These are phyloP conservation scores for Neurospora hispaniola DNA, from an alignment of 495 filamentous ascomycete species.

Conservation along the genomic window DNA sequence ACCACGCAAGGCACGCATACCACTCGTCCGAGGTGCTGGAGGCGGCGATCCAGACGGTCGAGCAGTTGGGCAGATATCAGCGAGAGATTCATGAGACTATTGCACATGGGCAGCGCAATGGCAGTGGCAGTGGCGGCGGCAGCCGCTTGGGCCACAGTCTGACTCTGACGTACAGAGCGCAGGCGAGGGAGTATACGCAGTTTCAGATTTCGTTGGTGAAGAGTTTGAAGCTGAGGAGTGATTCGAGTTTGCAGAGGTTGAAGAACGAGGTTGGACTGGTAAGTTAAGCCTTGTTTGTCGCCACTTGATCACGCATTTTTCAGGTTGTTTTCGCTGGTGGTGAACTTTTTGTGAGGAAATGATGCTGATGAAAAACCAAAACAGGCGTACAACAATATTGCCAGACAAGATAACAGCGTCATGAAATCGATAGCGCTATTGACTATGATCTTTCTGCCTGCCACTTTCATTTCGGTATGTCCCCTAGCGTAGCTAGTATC, in stretches of 20 bases:
- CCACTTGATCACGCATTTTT: too few species aligned
- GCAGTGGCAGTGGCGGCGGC: too few species aligned
- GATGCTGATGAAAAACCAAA: neutral
- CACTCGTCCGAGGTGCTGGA: slow-evolving; percentile 15
- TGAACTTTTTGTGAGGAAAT: too few species aligned
- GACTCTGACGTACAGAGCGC: slow-evolving; percentile 8
- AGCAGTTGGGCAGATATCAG: slow-evolving; percentile 4
- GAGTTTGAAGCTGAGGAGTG: slow-evolving; percentile 11
- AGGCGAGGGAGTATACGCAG: slow-evolving; percentile 10
- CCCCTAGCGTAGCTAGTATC: too few species aligned
- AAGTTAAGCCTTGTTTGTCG: too few species aligned
- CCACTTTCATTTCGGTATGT: slow-evolving; percentile 25
- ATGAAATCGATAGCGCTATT: slow-evolving; percentile 35
- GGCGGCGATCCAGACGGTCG: slow-evolving; percentile 7
- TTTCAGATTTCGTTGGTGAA: slow-evolving; percentile 14
- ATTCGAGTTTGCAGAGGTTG: slow-evolving; percentile 11
- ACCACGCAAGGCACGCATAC: slow-evolving; percentile 12
- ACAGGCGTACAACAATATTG: slow-evolving; percentile 15
- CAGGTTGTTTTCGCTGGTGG: too few species aligned
- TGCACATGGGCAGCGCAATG: neutral
- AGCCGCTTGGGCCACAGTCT: neutral
- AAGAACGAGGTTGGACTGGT: slow-evolving; percentile 13
- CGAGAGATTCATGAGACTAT: slow-evolving; percentile 1
- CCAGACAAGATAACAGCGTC: slow-evolving; percentile 26
- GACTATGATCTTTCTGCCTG: slow-evolving; percentile 34